phyloP scores from a whole-genome alignment of 2,329 filamentous ascomycete species.

The Lasiodiplodia sp. region DNA sequence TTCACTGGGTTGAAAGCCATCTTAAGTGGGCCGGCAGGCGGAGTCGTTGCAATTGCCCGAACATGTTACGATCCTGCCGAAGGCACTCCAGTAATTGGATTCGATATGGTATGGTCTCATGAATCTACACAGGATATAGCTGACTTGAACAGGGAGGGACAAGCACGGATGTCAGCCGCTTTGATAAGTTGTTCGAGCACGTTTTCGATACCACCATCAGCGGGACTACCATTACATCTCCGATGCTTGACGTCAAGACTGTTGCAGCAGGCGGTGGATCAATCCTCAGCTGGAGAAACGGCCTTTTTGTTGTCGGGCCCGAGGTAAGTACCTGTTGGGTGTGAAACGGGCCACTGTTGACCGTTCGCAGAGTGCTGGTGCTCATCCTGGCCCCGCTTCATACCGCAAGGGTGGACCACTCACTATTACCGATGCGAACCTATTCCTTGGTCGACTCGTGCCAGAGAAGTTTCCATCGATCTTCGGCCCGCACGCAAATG shows the following conservation, averaged over 20 bases:
- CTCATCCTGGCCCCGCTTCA: conserved; percentile 46
- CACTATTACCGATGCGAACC: conserved; percentile 46
- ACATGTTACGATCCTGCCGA: conserved; percentile 41
- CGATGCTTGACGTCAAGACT: conserved; percentile 44
- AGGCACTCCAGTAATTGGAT: conserved; percentile 41
- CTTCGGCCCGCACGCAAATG: conserved; percentile 42
- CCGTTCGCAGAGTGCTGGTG: conserved; percentile 37
- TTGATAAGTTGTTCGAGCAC: conserved; percentile 42
- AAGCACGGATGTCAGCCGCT: conserved; percentile 44
- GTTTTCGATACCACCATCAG: conserved; percentile 43
- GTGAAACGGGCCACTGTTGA: background rate
- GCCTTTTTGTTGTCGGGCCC: conserved; percentile 87
- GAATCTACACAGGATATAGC: background rate
- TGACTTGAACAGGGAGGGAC: conserved; percentile 37
- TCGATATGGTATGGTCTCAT: conserved; percentile 34
- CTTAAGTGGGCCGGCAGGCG: conserved; percentile 45
- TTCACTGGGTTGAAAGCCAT: conserved; percentile 43
- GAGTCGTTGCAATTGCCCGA: conserved; percentile 43
- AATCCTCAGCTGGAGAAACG: conserved; percentile 84
- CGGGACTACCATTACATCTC: conserved; percentile 40
- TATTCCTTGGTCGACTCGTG: conserved; percentile 42
- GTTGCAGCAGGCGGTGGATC: conserved; percentile 71
- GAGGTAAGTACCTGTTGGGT: conserved; percentile 53
- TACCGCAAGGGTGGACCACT: conserved; percentile 46
- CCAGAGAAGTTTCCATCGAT: conserved; percentile 44